Base-by-base conservation (phyloP, 2,329 filamentous ascomycete genomes). In the Fusarium scirpi region DNA sequence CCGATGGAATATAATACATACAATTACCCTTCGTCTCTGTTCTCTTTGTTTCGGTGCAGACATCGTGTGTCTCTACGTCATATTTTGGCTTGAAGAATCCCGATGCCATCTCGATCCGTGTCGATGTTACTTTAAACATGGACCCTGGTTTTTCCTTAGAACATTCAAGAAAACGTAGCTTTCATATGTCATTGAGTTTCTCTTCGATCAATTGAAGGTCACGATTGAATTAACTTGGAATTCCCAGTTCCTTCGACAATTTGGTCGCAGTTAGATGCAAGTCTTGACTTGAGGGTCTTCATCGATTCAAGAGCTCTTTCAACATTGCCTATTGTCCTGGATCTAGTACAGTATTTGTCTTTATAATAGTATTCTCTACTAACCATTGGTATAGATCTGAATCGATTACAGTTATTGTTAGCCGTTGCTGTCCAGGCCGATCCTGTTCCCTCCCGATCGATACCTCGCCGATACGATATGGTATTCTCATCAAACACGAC, bases 51-150 rank as follows among this genome's bases (percentile, higher is more conserved):
- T 34, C 16, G 40, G 11, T 41, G 24, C 48, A 51, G 30, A 22
- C 24, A 15, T 25, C 22, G 20, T 51, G 16, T 51, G 24, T 20
- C 9, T 45, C 45, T 25, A 67, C 62, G 62, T 66, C 62, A 66
- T 55, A 34, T 34, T 22, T 24, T 18, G 20, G 24, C 44, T 13
- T 61, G 25, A 34, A 32, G 27, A 34, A 29, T 43, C 41, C 22
- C 12, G 22, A 43, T 34, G 25, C 34, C 43, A 30, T 38, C 47
- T 61, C 49, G 25, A 38, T 54, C 16, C 15, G 47, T 40, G 18
- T 41, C 48, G 27, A 53, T 45, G 57, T 46, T 47, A 48, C 30
- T 56, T 34, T 16, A 41, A 25, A 20, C 25, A 40, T 49, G 49
- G 24, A 47, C 24, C 61, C 41, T 60, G 22, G 15, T 47, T 46